phyloP scores from a whole-genome alignment of 768 basidiomycete species.

The Kockovaella imperatae region DNA sequence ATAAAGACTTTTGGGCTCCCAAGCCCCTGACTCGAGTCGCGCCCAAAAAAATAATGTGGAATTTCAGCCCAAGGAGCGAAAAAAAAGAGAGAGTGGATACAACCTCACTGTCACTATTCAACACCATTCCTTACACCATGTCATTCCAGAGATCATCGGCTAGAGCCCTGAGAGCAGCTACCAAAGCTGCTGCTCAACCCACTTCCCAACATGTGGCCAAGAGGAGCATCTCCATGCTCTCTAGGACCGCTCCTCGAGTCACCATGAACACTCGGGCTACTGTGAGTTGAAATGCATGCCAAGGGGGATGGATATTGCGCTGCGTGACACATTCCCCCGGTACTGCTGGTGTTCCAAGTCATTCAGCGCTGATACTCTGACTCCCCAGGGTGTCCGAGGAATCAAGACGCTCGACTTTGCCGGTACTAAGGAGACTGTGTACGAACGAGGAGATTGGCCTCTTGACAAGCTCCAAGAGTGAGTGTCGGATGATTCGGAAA shows the following conservation, averaged over 20 bases:
- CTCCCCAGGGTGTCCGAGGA: slow-evolving; percentile 62
- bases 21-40: neutral
- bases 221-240: slow-evolving; percentile 43
- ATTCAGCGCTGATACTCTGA: neutral
- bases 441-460: slow-evolving; percentile 97
- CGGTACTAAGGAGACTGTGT: slow-evolving; percentile 83
- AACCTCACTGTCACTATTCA: neutral
- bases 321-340: too few species aligned
- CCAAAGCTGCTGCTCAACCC: slow-evolving; percentile 29
- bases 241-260: slow-evolving; percentile 34
- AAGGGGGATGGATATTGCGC: neutral
- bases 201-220: slow-evolving; percentile 29
- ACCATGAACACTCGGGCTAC: slow-evolving; percentile 29
- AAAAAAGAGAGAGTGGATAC: neutral
- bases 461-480: slow-evolving; percentile 87
- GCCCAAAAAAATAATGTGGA: neutral
- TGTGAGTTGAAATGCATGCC: slow-evolving; percentile 22
- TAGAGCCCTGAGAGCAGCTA: slow-evolving; percentile 38
- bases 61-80: neutral
- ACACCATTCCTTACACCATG: slow-evolving; percentile 28
- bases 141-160: slow-evolving; percentile 42
- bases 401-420: slow-evolving; percentile 96
- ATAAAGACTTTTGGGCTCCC: neutral
- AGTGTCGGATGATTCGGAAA: too few species aligned
- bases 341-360: neutral